A percentile compares a stretch with the other conserved stretches of the same genome.
phyloP scores from a whole-genome alignment of 2,329 filamentous ascomycete genomes.

The Cladosporium velox region DNA sequence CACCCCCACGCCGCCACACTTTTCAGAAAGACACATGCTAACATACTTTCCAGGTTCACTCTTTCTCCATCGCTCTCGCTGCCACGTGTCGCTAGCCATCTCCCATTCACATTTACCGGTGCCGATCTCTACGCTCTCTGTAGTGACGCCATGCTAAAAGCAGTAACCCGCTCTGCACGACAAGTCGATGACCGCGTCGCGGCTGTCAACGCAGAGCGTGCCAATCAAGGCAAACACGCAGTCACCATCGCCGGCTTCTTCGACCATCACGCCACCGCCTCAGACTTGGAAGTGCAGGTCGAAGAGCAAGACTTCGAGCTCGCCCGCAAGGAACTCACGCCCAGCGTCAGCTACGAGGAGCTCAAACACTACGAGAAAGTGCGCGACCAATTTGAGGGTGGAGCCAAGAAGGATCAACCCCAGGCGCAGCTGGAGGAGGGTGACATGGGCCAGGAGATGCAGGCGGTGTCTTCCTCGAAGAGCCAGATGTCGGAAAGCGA shows the following conservation, averaged over 20 bases:
- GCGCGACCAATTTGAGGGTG: constrained; percentile 76
- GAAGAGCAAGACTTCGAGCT: constrained; percentile 83
- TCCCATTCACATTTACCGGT: constrained; percentile 96
- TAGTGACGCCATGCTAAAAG: constrained; percentile 98
- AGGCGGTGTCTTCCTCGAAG: background rate
- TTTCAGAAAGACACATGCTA: constrained; percentile 3
- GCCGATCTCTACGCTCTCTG: constrained; percentile 97
- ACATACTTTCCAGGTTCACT: constrained; percentile 65
- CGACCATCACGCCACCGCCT: constrained; percentile 80
- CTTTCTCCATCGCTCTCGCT: constrained; percentile 79
- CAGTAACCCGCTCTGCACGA: constrained; percentile 85
- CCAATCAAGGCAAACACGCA: constrained; percentile 30
- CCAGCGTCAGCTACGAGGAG: constrained; percentile 89
- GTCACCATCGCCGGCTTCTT: constrained; percentile 93
- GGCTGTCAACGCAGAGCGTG: constrained; percentile 58
- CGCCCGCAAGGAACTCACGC: constrained; percentile 84
- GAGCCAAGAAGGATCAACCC: constrained; percentile 47
- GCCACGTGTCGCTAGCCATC: constrained; percentile 66
- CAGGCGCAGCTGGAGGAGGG: constrained; percentile 28
- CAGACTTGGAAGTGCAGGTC: constrained; percentile 85
- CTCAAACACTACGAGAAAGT: constrained; percentile 88
- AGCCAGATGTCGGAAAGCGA: constrained; percentile 11
- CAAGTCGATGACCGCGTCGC: constrained; percentile 82
- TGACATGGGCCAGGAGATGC: constrained; percentile 1
- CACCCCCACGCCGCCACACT: background rate